A percentile compares a stretch with the other conserved stretches of the same genome.
phyloP scores from a whole-genome alignment of 345 rosid species.

The Citrus reticulata region DNA sequence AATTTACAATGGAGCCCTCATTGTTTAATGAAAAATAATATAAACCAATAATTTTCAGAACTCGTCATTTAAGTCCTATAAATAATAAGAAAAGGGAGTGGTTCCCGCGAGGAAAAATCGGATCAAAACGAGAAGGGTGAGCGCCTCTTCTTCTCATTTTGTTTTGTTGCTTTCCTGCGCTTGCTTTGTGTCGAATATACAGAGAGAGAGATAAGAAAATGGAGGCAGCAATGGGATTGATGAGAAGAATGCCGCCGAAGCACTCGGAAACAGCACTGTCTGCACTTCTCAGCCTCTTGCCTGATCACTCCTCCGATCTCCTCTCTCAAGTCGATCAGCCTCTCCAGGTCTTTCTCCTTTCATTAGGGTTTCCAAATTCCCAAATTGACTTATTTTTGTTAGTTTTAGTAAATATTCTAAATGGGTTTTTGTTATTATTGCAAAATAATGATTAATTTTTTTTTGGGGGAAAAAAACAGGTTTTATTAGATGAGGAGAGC shows the following conservation, averaged over 20 bases:
- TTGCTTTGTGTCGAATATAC: neutral
- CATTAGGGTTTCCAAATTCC: neutral
- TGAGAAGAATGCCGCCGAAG: conserved; percentile 90
- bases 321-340: conserved; percentile 98
- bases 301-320: conserved; percentile 92
- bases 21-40: neutral
- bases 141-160: conserved; percentile 8
- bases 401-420: neutral
- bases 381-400: neutral
- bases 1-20: neutral
- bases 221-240: conserved; percentile 77
- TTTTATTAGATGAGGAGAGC: conserved; percentile 56
- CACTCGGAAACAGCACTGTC: conserved; percentile 90
- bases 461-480: conserved; percentile 34
- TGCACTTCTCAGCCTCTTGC: conserved; percentile 86
- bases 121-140: conserved; percentile 17
- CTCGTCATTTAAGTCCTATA: neutral
- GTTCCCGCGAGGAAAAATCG: conserved; percentile 34
- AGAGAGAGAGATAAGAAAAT: neutral
- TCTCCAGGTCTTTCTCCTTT: conserved; percentile 56
- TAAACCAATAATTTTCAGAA: neutral
- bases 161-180: no score
- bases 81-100: neutral
- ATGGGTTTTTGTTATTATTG: neutral
- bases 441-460: neutral